Percentiles rank a stretch among this genome's conserved stretches.
Conservation (phyloP, 495 filamentous ascomycete species). For the Podospora conica region DNA sequence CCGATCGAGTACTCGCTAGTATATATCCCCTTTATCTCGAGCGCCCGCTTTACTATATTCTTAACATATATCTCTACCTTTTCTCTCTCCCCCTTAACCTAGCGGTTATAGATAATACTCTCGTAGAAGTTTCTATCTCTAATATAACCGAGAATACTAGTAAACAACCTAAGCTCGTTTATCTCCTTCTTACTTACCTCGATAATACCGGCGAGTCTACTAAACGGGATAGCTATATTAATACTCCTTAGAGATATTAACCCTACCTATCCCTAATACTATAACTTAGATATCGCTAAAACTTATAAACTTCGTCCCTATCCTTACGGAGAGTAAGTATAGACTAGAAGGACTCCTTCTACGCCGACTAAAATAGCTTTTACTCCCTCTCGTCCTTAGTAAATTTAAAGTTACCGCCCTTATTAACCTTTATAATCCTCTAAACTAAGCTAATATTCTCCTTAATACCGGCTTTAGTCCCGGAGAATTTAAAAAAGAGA, state of each 20-base stretch:
- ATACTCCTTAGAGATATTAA: constrained; percentile 50
- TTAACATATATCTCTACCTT: constrained; percentile 75
- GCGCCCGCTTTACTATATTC: constrained; percentile 78
- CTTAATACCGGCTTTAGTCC: constrained; percentile 60
- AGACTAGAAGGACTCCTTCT: constrained; percentile 71
- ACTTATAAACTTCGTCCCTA: constrained; percentile 53
- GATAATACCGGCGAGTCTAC: constrained; percentile 79
- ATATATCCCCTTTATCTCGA: constrained; percentile 92
- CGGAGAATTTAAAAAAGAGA: constrained; percentile 79
- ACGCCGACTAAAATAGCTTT: constrained; percentile 67
- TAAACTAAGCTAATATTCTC: constrained; percentile 63
- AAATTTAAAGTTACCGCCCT: constrained; percentile 67
- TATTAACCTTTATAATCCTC: constrained; percentile 55
- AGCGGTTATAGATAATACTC: constrained; percentile 75
- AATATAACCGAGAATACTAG: constrained; percentile 75
- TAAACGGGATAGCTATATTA: constrained; percentile 86
- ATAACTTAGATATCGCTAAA: not conserved
- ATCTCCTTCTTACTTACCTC: constrained; percentile 86
- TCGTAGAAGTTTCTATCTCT: constrained; percentile 92
- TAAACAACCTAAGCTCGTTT: constrained; percentile 76
- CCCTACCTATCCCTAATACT: not conserved
- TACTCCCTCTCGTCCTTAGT: constrained; percentile 61
- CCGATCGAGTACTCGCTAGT: constrained; percentile 89
- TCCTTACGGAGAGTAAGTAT: constrained; percentile 63
- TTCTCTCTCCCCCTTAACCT: constrained; percentile 57